Evolutionary conservation across 2,329 filamentous ascomycete genomes (phyloP), one percentile per base, ranked within the genome.

Genomic region (Cordyceps javanica): DNA sequence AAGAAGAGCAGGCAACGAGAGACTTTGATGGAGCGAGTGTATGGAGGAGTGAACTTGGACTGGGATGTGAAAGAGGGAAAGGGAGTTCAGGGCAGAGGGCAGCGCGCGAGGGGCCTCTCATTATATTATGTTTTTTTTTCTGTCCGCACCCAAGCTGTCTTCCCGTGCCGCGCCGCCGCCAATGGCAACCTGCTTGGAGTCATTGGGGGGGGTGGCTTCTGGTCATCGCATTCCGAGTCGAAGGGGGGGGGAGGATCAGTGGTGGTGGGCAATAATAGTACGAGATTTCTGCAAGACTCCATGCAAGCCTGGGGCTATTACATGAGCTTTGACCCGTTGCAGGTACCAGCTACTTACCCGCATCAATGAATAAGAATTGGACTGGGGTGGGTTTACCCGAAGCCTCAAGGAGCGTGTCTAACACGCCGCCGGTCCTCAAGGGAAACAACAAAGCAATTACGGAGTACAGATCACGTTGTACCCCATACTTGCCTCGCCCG

Each of bases 21-120:
- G 51, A 36, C 34, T 54, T 58, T n/a, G 51, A 52, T 58, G 56
- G 55, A 55, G 55, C 58, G 41, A 46, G 16, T 50, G 32, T 55
- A 30, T 21, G n/a, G 34, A 45, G 28, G 44, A 50, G 62, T 59
- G n/a, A n/a, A n/a, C n/a, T n/a, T 57, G 58, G 58, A 58, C 56
- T 61, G 42, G 25, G 41, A 42, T n/a, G 54, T 23, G 21, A 41
- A 46, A 13, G 30, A 60, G 39, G 30, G 50, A 38, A 50, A 14
- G 32, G 28, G 52, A 46, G 28, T 34, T 26, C 39, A 28, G 38
- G 46, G 14, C 4, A 21, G 14, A 21, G 32, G 32, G n/a, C 30
- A n/a, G n/a, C 13, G 30, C 46, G 46, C 14, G 46, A 21, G 13
- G 46, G 32, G 46, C 46, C 28, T n/a, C n/a, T 19, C 8, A n/a